These are phyloP conservation scores for Calocybe cyanea DNA, from an alignment of 768 basidiomycete genomes.

Conservation along the genomic window DNA sequence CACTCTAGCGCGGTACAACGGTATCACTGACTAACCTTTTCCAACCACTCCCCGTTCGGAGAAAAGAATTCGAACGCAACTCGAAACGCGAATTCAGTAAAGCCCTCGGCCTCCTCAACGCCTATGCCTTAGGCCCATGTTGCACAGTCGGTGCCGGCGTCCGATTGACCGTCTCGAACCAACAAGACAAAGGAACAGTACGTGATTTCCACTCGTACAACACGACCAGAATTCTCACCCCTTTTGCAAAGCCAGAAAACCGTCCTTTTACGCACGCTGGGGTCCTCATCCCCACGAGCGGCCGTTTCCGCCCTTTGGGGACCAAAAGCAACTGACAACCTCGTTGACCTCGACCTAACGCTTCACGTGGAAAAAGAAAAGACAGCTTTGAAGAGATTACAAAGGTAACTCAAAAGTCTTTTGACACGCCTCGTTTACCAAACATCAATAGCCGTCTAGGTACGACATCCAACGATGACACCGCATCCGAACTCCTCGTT, in stretches of 20 bases:
- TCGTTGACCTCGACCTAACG: slow-evolving; percentile 67
- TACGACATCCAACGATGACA: slow-evolving; percentile 13
- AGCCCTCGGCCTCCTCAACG: slow-evolving; percentile 74
- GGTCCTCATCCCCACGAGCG: slow-evolving; percentile 54
- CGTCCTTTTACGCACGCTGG: slow-evolving; percentile 70
- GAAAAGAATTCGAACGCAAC: slow-evolving; percentile 89
- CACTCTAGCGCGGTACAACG: slow-evolving; percentile 86
- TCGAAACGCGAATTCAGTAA: slow-evolving; percentile 88
- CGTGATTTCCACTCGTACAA: slow-evolving; percentile 1
- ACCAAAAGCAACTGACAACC: slow-evolving; percentile 67
- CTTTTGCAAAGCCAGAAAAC: slow-evolving; percentile 49
- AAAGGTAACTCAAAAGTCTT: slow-evolving; percentile 19
- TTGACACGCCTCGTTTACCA: too few relatives aligned
- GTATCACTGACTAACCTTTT: slow-evolving; percentile 71
- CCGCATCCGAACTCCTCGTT: slow-evolving; percentile 37
- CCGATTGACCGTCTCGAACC: slow-evolving; percentile 70
- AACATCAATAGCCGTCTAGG: too few relatives aligned
- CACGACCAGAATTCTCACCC: neutral
- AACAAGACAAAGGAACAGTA: slow-evolving; percentile 64
- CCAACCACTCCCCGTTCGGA: slow-evolving; percentile 78
- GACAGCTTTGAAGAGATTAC: slow-evolving; percentile 35
- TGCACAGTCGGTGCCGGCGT: slow-evolving; percentile 63
- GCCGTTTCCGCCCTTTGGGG: slow-evolving; percentile 83
- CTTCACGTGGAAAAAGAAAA: slow-evolving; percentile 71
- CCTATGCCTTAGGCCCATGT: slow-evolving; percentile 88